Conservation (phyloP, 768 basidiomycete genomes). For the Boletus fagicola region DNA sequence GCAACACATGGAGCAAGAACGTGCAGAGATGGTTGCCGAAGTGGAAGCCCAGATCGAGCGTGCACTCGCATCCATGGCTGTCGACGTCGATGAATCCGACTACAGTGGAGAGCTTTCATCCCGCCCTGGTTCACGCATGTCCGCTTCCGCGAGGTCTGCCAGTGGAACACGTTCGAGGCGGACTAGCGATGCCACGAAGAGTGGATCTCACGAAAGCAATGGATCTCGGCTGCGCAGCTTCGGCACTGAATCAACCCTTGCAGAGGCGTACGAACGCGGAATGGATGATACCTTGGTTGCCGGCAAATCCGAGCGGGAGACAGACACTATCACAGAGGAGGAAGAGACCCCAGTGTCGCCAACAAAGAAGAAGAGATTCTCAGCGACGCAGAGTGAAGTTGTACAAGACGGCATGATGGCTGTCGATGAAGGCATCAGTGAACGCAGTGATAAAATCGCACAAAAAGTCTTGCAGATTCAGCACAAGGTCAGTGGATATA, state of each 20-base stretch:
- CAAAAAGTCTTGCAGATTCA: constrained; percentile 88
- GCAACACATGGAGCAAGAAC: constrained; percentile 86
- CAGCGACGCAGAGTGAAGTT: constrained; percentile 60
- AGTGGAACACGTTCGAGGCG: constrained; percentile 54
- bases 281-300: constrained; percentile 38
- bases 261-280: constrained; percentile 57
- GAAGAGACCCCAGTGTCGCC: constrained; percentile 44
- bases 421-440: constrained; percentile 82
- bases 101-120: constrained; percentile 56
- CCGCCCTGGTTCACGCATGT: constrained; percentile 65
- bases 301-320: constrained; percentile 42
- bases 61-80: constrained; percentile 81
- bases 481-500: constrained; percentile 64
- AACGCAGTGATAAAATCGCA: constrained; percentile 83
- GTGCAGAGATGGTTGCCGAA: constrained; percentile 88
- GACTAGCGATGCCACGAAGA: constrained; percentile 57
- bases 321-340: constrained; percentile 58
- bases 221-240: constrained; percentile 60
- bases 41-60: constrained; percentile 90
- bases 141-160: constrained; percentile 46
- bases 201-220: constrained; percentile 24
- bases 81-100: constrained; percentile 72
- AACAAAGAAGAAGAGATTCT: constrained; percentile 74
- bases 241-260: constrained; percentile 77
- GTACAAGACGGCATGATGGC: constrained; percentile 79